Evolutionary conservation across 192 early-diverging fungal genomes (phyloP), one percentile per base, ranked within the genome.

Genomic region (Gonapodya prolifera): DNA sequence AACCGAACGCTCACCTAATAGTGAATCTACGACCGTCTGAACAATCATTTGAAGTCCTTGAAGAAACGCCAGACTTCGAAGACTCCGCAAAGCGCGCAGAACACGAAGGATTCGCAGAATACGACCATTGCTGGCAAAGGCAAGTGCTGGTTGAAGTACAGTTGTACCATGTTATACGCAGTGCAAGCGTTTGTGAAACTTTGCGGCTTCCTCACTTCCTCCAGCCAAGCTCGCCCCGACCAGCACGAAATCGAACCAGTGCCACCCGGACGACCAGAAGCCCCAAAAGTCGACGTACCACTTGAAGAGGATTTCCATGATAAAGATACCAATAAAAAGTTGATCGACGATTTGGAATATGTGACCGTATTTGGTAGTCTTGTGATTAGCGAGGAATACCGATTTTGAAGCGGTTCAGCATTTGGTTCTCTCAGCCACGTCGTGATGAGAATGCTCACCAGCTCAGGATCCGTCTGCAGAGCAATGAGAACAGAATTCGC

Each of bases 191-290:
- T 1, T 30, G 70, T 2, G 2, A 34, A 18, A 2, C 8, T 8
- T 30, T 32, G 29, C 30, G 73, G 18, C 1, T 61, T 35, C n/a
- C n/a, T n/a, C n/a, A 78, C n/a, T 31, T 30, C 35, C 69, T 61
- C n/a, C 73, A 2, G 45, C 34, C 28, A 69, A 61, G 17, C 18
- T 71, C 29, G 80, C 34, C 13, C 76, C 1, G 1, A 82, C 81
- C 18, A 84, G 45, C 23, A 79, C 28, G 0, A 80, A 13, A 70
- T 84, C 83, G 34, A 81, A 79, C 18, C 76, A 30, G 71, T 84
- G 81, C 80, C 79, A 85, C 17, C 77, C 79, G 28, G 73, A 77
- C 61, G 81, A 80, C 84, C 82, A 85, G 34, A 85, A 83, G 34
- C 79, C 61, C 17, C 69, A 45, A 31, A 83, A 83, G 18, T 18